Percentiles rank a stretch among this genome's conserved stretches.
phyloP scores from a whole-genome alignment of 352 stramenopile species.

The Pythium aristosporum region DNA sequence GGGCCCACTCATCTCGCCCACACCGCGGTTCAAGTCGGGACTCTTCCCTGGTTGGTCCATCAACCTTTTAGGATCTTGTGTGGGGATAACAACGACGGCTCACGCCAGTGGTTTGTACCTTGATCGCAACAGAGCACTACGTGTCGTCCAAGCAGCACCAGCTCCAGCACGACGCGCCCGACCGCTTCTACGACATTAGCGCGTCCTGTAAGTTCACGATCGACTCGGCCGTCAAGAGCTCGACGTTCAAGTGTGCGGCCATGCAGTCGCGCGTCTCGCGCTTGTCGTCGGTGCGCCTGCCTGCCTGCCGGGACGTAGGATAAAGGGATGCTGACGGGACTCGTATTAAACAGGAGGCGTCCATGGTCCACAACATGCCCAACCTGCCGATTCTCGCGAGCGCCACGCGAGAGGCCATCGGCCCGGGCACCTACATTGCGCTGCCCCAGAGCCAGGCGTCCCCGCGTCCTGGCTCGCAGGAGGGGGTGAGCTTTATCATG shows the following conservation, averaged over 20 bases:
- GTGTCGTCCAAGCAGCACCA: slow-evolving; percentile 65
- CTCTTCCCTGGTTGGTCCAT: slow-evolving; percentile 52
- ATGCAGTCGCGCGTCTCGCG: slow-evolving; percentile 59
- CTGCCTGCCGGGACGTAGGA: neutral
- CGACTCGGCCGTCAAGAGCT: slow-evolving; percentile 59
- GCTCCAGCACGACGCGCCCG: slow-evolving; percentile 47
- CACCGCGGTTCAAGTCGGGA: slow-evolving; percentile 64
- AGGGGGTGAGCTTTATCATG: slow-evolving; percentile 72
- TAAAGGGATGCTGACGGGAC: neutral
- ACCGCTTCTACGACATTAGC: slow-evolving; percentile 78
- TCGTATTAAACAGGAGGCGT: slow-evolving; percentile 39
- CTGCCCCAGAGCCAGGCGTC: slow-evolving; percentile 10
- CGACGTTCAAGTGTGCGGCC: slow-evolving; percentile 58
- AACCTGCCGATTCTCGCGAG: slow-evolving; percentile 62
- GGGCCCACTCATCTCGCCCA: slow-evolving; percentile 55
- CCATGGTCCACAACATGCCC: slow-evolving; percentile 75
- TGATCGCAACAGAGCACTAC: slow-evolving; percentile 45
- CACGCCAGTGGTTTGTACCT: neutral
- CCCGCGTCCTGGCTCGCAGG: slow-evolving; percentile 23
- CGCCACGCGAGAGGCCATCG: slow-evolving; percentile 46
- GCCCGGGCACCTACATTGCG: slow-evolving; percentile 50
- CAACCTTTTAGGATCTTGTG: neutral
- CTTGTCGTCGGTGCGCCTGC: slow-evolving; percentile 50
- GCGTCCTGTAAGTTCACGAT: slow-evolving; percentile 71
- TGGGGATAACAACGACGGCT: neutral